These are phyloP conservation scores for Ustilaginoidea virens DNA, from an alignment of 2,329 filamentous ascomycete genomes.

Conservation along the genomic window DNA sequence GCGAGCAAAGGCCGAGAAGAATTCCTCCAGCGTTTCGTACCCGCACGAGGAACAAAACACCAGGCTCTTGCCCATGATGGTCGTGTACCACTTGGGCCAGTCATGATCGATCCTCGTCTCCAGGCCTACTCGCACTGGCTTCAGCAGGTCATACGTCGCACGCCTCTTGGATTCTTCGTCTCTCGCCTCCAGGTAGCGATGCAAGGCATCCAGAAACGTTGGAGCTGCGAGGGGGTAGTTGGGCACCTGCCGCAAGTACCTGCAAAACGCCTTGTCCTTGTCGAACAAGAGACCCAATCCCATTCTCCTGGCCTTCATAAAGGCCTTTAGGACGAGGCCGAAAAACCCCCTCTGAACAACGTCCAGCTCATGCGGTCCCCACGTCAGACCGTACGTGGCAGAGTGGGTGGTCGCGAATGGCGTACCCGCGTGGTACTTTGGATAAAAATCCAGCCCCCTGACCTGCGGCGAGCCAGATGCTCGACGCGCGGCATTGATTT, in stretches of 20 bases:
- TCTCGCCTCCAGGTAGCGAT: conserved; percentile 9
- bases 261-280: conserved; percentile 13
- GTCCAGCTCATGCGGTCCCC: conserved; percentile 11
- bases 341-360: conserved; percentile 18
- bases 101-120: conserved; percentile 8
- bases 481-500: conserved; percentile 15
- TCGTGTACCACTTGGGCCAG: conserved; percentile 11
- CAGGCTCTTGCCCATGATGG: conserved; percentile 10
- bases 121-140: conserved; percentile 14
- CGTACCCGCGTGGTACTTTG: conserved; percentile 15
- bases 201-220: conserved; percentile 18
- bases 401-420: conserved; percentile 5
- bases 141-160: conserved; percentile 17
- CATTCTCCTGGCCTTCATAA: conserved; percentile 17
- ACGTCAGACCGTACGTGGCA: conserved; percentile 16
- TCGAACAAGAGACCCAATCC: conserved; percentile 15
- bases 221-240: conserved; percentile 13
- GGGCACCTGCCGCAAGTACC: conserved; percentile 15
- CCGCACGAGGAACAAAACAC: conserved; percentile 20
- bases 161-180: conserved; percentile 5
- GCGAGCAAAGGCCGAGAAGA: conserved; percentile 10
- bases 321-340: conserved; percentile 17
- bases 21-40: conserved; percentile 15
- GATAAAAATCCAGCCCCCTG: conserved; percentile 18
- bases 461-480: conserved; percentile 7